These are phyloP conservation scores for Linderniella brevidens DNA, from an alignment of 257 asterid genomes.

Conservation along the genomic window DNA sequence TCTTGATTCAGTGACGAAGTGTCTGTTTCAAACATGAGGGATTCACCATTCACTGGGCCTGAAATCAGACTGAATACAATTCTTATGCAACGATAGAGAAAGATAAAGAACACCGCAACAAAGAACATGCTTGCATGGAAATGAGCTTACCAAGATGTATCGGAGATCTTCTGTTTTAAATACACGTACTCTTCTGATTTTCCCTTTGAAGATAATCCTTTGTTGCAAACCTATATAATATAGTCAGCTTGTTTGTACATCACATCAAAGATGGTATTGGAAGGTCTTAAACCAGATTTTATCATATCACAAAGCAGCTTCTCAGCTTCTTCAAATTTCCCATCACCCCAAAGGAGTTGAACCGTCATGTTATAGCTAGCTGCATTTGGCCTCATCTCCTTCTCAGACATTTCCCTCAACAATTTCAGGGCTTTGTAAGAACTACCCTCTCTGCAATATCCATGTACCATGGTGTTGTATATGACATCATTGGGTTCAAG, in stretches of 20 bases:
- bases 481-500: constrained; percentile 44
- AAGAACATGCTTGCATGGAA: too few relatives aligned
- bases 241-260: background rate
- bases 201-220: too few relatives aligned
- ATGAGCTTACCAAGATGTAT: too few relatives aligned
- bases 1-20: constrained; percentile 4
- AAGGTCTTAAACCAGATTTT: constrained; percentile 39
- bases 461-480: constrained; percentile 53
- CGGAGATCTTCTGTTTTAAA: too few relatives aligned
- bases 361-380: constrained; percentile 55
- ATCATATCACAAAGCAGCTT: constrained; percentile 30
- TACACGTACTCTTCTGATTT: too few relatives aligned
- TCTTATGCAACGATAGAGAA: too few relatives aligned
- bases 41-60: too few relatives aligned
- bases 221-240: too few relatives aligned
- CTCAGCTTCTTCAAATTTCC: constrained; percentile 35
- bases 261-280: constrained; percentile 14
- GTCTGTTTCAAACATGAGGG: too few relatives aligned
- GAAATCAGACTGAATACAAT: too few relatives aligned
- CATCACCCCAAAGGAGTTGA: constrained; percentile 35
- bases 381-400: constrained; percentile 42
- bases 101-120: too few relatives aligned
- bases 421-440: constrained; percentile 47
- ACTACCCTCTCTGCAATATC: constrained; percentile 53
- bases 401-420: constrained; percentile 39